Evolutionary conservation across 768 basidiomycete genomes (phyloP).

Genomic region (Serpula lacrymans): DNA sequence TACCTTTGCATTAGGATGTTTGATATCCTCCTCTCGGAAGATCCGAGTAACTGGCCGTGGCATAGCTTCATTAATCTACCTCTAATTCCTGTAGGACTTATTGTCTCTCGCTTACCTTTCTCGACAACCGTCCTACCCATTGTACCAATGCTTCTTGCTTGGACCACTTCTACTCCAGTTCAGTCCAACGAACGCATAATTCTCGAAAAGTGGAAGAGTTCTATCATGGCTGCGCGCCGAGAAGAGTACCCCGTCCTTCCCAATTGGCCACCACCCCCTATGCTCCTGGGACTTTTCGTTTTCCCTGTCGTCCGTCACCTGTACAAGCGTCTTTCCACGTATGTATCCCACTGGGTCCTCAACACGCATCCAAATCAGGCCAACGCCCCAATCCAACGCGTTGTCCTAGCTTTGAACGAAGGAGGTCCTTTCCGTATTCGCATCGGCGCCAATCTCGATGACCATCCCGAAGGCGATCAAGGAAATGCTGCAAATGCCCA

Average conservation of each 20-base stretch:
- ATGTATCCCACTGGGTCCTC: conserved; percentile 42
- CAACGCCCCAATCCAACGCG: conserved; percentile 15
- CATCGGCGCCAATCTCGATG: conserved; percentile 34
- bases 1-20: conserved; percentile 45
- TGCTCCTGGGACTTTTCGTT: conserved; percentile 51
- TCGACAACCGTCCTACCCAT: conserved; percentile 22
- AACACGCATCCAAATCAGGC: conserved; percentile 26
- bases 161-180: conserved; percentile 27
- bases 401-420: conserved; percentile 18
- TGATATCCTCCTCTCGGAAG: conserved; percentile 59
- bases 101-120: conserved; percentile 54
- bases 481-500: conserved; percentile 12
- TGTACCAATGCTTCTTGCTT: conserved; percentile 22
- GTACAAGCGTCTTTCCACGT: conserved; percentile 40
- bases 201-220: conserved; percentile 8
- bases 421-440: conserved; percentile 28
- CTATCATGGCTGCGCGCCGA: conserved; percentile 8
- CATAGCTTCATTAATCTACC: conserved; percentile 74
- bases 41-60: conserved; percentile 73
- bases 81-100: conserved; percentile 62
- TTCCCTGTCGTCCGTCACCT: conserved; percentile 45
- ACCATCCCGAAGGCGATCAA: conserved; percentile 17
- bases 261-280: conserved; percentile 58
- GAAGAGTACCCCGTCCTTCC: conserved; percentile 26
- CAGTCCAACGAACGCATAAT: conserved; percentile 5